Percentiles rank a stretch among this genome's conserved stretches.
These are phyloP conservation scores for Eimeria falciformis DNA, from an alignment of 169 alveolate genomes.

Conservation along the genomic window DNA sequence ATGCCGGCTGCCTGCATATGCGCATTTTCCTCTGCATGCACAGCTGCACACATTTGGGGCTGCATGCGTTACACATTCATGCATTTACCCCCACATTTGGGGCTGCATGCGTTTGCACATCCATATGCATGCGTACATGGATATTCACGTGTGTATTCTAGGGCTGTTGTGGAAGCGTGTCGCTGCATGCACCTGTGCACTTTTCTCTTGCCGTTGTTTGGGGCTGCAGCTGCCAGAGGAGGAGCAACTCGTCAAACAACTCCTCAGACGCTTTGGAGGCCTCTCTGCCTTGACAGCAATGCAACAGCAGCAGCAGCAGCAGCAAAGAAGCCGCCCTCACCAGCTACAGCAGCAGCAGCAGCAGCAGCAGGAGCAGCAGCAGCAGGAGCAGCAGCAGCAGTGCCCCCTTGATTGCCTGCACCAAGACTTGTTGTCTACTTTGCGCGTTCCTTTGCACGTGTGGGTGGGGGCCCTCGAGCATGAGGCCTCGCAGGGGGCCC, in stretches of 20 bases:
- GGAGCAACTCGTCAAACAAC: slow-evolving; percentile 4
- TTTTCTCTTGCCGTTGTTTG: not conserved
- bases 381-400: not conserved
- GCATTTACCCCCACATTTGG: too few relatives aligned
- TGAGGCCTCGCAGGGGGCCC: slow-evolving; percentile 29
- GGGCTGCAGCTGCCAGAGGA: slow-evolving; percentile 19
- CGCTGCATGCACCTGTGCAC: not conserved
- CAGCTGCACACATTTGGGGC: too few relatives aligned
- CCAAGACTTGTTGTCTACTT: not conserved
- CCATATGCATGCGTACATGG: too few relatives aligned
- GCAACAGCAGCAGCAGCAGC: slow-evolving; percentile 29
- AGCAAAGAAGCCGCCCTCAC: not conserved
- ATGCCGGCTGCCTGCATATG: too few relatives aligned
- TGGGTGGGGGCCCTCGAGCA: not conserved
- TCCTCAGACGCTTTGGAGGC: slow-evolving; percentile 9
- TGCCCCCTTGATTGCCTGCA: not conserved
- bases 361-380: not conserved
- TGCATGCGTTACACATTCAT: too few relatives aligned
- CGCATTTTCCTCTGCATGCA: too few relatives aligned
- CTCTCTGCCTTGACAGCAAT: not conserved
- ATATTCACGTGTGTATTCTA: too few relatives aligned
- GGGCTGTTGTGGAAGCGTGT: too few relatives aligned
- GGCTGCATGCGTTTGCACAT: too few relatives aligned
- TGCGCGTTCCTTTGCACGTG: not conserved
- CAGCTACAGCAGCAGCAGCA: not conserved